Conservation (phyloP, 2,329 filamentous ascomycete genomes). For the Aspergillus fumigatus region DNA sequence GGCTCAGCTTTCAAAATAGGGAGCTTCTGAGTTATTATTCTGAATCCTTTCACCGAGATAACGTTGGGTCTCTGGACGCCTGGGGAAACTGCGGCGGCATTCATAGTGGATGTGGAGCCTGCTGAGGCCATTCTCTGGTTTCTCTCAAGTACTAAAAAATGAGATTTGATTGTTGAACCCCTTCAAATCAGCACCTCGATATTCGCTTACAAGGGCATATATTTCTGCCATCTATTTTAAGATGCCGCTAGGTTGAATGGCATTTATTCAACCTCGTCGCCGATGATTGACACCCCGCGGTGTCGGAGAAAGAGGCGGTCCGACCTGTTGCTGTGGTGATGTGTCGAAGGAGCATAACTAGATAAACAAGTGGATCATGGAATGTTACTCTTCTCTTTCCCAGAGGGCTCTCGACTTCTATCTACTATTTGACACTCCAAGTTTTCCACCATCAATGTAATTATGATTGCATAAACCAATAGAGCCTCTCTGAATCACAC, state of each 20-base stretch:
- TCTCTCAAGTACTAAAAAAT: not conserved
- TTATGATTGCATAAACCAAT: slow-evolving; percentile 10
- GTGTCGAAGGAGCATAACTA: not conserved
- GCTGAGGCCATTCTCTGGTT: not conserved
- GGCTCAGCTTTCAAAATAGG: slow-evolving; percentile 90
- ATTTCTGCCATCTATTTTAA: not conserved
- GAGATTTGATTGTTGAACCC: not conserved
- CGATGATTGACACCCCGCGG: slow-evolving; percentile 22
- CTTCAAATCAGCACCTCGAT: not conserved
- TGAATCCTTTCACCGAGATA: slow-evolving; percentile 64
- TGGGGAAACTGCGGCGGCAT: slow-evolving; percentile 55
- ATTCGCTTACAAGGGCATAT: not conserved
- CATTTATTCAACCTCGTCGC: not conserved
- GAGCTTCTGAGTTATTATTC: slow-evolving; percentile 77
- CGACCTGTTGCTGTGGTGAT: slow-evolving; percentile 28
- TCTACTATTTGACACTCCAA: not conserved
- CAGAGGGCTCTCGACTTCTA: not conserved
- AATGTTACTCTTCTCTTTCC: slow-evolving; percentile 6
- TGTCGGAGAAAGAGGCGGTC: slow-evolving; percentile 29
- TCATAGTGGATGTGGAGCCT: slow-evolving; percentile 15
- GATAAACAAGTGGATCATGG: slow-evolving; percentile 16
- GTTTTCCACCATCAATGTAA: slow-evolving; percentile 1
- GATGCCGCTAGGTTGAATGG: not conserved
- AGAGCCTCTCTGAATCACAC: not conserved
- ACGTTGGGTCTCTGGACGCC: slow-evolving; percentile 45